Evolutionary conservation across 2,329 filamentous ascomycete genomes (phyloP), one percentile per base, ranked within the genome.

Genomic region (Rhexocercosporidium sp.): DNA sequence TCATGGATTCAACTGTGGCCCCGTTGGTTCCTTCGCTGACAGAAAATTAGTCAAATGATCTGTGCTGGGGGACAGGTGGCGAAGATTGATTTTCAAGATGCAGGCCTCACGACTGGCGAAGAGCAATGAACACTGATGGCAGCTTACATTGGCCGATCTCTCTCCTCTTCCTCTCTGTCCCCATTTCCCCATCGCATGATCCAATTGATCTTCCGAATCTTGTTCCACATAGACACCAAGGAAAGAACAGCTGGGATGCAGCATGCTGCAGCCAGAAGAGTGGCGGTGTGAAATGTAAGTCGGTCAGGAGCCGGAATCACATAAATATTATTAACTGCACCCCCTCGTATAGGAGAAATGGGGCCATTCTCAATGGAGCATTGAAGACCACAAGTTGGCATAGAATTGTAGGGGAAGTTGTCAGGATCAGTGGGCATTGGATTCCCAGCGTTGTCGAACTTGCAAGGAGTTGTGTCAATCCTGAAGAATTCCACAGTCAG

Each of bases 401-500:
- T 77, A 1, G 77, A 75, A 3, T 76, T 77, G 66, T 86, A 86
- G 0, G 77, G 46, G 62, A 89, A 90, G 0, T 76, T 57, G 0
- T 74, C 72, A 0, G 78, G 69, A 25, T 80, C 75, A 3, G 69
- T 61, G 0, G 80, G 77, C 1, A 84, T 73, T 1, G 80, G 74
- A 0, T 76, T 76, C 5, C 81, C 82, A 1, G 67, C 66, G 1
- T 81, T 74, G 51, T 83, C 79, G 1, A 75, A 69, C 0, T 71
- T 73, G 70, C 88, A 90, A 3, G 69, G 53, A 0, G 75, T 76
- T 0, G 85, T 73, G 2, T 81, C 74, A 18, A 81, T 81, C 1
- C 89, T 84, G 70, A 87, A 90, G 71, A 91, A 91, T 69, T 91
- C 88, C 31, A 91, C 82, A 0, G 86, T 85, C 66, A 91, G 79